A percentile compares a stretch with the other conserved stretches of the same genome.
Evolutionary conservation across 1,284 basidiomycete genomes (phyloP).

Genomic region (Moesziomyces antarcticus): DNA sequence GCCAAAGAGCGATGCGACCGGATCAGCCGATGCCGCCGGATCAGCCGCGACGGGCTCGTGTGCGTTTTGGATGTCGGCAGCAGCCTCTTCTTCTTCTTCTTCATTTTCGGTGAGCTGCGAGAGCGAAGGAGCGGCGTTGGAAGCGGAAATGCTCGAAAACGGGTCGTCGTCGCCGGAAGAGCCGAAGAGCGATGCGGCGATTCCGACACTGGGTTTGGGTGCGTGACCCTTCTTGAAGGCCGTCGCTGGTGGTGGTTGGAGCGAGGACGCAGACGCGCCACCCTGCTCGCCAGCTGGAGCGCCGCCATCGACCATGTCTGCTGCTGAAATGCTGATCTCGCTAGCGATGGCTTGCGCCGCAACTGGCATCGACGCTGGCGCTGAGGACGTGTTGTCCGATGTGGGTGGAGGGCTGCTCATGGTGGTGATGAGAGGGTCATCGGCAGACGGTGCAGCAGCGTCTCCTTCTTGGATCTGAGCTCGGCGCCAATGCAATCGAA

Average conservation of each 20-base stretch:
- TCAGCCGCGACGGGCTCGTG: background rate
- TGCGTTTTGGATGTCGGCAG: constrained; percentile 7
- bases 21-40: constrained; percentile 8
- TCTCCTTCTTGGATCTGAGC: too few relatives aligned
- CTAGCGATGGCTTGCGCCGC: background rate
- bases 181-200: constrained; percentile 59
- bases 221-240: constrained; percentile 39
- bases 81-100: constrained; percentile 33
- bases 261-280: constrained; percentile 2
- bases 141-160: constrained; percentile 44
- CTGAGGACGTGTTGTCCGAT: constrained; percentile 5
- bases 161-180: constrained; percentile 55
- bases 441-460: background rate
- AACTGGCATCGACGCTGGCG: background rate
- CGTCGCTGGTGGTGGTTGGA: constrained; percentile 5
- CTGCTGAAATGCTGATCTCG: too few relatives aligned
- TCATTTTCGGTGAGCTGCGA: constrained; percentile 16
- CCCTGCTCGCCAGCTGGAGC: background rate
- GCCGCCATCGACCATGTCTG: background rate
- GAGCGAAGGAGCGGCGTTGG: constrained; percentile 19
- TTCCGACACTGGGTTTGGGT: constrained; percentile 54
- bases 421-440: constrained; percentile 1
- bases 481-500: too few relatives aligned
- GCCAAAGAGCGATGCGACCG: constrained; percentile 21
- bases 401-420: constrained; percentile 26